phyloP scores from a whole-genome alignment of 2,329 filamentous ascomycete species.

The Elsinoe fawcettii region DNA sequence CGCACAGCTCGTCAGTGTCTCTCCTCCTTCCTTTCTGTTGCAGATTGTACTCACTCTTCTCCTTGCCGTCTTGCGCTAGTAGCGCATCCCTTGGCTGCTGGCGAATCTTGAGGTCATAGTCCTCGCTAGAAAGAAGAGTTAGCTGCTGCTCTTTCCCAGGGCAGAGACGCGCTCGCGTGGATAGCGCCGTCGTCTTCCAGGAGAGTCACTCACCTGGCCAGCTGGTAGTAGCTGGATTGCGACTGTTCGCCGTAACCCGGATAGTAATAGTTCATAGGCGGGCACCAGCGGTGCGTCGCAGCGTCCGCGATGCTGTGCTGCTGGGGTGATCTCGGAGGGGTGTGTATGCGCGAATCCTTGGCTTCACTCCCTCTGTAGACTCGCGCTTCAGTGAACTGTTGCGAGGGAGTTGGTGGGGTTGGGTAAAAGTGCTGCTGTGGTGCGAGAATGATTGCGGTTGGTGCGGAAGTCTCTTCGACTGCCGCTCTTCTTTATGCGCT shows the following conservation, averaged over 20 bases:
- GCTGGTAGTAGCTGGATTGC: conserved; percentile 19
- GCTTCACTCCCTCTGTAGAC: conserved; percentile 12
- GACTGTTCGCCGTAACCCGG: conserved; percentile 16
- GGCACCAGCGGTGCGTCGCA: conserved; percentile 16
- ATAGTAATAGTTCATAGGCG: conserved; percentile 16
- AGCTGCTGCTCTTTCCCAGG: conserved; percentile 5
- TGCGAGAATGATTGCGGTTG: conserved; percentile 16
- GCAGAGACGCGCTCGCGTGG: conserved; percentile 15
- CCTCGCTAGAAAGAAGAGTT: conserved; percentile 36
- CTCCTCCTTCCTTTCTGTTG: conserved; percentile 2
- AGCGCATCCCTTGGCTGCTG: conserved; percentile 62
- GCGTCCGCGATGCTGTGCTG: conserved; percentile 15
- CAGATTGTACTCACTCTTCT: conserved; percentile 52
- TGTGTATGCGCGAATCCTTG: conserved; percentile 14
- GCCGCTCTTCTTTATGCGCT: conserved; percentile 1
- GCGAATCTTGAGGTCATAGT: conserved; percentile 52
- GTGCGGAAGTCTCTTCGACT: conserved; percentile 14
- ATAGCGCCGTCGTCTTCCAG: not conserved
- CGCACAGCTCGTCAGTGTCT: conserved; percentile 7
- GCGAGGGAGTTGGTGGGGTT: conserved; percentile 15
- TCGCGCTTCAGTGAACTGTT: conserved; percentile 13
- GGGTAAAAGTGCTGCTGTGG: conserved; percentile 16
- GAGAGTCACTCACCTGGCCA: conserved; percentile 19
- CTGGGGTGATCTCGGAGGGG: conserved; percentile 13
- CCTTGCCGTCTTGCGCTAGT: conserved; percentile 59